Conservation (phyloP, 2,329 filamentous ascomycete genomes). For the Phyllosticta paracitricarpa region DNA sequence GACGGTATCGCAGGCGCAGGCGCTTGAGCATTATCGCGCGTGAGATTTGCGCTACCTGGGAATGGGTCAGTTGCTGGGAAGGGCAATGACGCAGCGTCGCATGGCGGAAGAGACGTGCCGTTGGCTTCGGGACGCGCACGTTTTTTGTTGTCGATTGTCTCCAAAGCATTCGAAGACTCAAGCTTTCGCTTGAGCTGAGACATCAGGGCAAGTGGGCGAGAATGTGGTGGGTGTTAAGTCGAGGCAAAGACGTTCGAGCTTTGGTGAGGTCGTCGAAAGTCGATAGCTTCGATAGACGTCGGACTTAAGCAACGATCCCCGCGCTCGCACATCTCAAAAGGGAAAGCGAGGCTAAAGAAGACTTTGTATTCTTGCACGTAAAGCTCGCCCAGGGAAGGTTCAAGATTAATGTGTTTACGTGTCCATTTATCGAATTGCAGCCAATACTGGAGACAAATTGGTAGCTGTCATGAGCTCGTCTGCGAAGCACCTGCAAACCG, state of each 20-base stretch:
- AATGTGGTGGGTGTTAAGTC: not conserved
- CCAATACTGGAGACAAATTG: too few species aligned
- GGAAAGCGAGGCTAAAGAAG: too few species aligned
- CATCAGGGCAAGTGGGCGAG: not conserved
- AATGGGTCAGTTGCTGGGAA: not conserved
- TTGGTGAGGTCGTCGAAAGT: not conserved
- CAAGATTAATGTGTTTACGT: too few species aligned
- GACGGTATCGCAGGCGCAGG: not conserved
- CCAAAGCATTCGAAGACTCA: not conserved
- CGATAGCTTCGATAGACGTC: not conserved
- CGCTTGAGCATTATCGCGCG: not conserved
- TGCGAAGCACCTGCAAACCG: too few species aligned
- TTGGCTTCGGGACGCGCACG: not conserved
- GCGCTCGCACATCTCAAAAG: not conserved
- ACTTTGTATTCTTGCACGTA: too few species aligned
- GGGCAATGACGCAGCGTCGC: not conserved
- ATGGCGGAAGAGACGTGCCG: not conserved
- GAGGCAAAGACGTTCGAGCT: not conserved
- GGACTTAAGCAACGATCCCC: not conserved
- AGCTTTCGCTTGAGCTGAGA: not conserved
- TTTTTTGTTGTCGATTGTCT: not conserved
- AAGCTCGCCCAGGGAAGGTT: too few species aligned
- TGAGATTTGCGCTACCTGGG: not conserved
- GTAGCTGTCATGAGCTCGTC: too few species aligned
- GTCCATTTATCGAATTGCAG: too few species aligned